Conservation (phyloP, 192 early-diverging fungal species). For the Piromyces sp. region DNA sequence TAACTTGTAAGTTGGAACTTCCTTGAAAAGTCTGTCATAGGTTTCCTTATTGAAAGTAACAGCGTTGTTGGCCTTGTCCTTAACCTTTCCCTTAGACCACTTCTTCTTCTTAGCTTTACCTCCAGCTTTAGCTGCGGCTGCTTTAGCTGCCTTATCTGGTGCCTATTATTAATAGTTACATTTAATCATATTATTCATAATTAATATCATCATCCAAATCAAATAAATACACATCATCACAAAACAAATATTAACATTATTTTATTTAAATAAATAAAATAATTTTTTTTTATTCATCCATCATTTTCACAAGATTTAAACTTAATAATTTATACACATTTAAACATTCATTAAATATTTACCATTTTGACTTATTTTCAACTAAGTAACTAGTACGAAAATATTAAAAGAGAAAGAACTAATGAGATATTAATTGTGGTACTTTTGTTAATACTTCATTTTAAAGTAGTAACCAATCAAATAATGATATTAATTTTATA, state of each 20-base stretch:
- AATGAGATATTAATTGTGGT: not conserved
- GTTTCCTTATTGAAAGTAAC: conserved; percentile 93
- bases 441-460: not conserved
- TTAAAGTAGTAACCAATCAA: not conserved
- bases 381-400: not conserved
- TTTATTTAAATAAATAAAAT: too few relatives aligned
- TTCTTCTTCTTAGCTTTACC: conserved; percentile 40
- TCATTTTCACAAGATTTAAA: too few relatives aligned
- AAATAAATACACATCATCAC: too few relatives aligned
- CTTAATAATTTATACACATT: too few relatives aligned
- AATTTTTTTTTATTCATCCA: not conserved
- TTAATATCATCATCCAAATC: too few relatives aligned
- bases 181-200: too few relatives aligned
- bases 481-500: not conserved
- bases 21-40: conserved; percentile 97
- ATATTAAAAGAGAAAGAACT: not conserved
- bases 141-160: not conserved
- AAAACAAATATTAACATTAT: too few relatives aligned
- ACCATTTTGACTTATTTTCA: not conserved
- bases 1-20: conserved; percentile 99
- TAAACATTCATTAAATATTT: not conserved
- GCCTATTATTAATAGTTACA: not conserved
- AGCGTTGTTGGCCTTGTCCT: conserved; percentile 99
- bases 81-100: conserved; percentile 99
- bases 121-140: not conserved